Evolutionary conservation across 257 asterid genomes (phyloP).

Genomic region (Gardenia jasminoides): DNA sequence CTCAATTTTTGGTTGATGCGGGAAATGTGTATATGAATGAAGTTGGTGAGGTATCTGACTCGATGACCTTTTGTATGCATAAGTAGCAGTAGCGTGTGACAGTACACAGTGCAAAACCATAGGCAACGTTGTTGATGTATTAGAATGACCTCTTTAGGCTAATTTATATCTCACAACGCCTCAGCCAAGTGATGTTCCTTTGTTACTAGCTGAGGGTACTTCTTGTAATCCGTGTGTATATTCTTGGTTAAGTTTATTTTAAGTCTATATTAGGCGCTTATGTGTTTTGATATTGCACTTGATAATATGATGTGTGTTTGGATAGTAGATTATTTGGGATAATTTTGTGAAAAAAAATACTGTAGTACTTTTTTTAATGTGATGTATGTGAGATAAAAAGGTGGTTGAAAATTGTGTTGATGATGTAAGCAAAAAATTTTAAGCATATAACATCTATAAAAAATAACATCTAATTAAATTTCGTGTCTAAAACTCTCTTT

Average conservation of each 20-base stretch:
- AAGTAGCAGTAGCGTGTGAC: background rate
- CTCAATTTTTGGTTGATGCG: constrained; percentile 7
- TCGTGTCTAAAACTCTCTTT: too few species aligned
- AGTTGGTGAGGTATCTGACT: constrained; percentile 12
- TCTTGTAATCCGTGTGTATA: background rate
- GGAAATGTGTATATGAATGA: constrained; percentile 7
- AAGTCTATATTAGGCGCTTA: too few species aligned
- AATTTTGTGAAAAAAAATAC: too few species aligned
- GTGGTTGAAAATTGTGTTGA: too few species aligned
- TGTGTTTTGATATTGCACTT: background rate
- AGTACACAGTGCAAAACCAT: background rate
- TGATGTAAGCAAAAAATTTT: too few species aligned
- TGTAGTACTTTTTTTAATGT: too few species aligned
- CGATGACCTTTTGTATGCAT: background rate
- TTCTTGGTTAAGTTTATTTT: too few species aligned
- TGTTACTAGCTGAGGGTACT: background rate
- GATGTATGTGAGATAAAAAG: too few species aligned
- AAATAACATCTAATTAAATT: too few species aligned
- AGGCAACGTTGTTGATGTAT: constrained; percentile 28
- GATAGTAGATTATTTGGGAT: too few species aligned
- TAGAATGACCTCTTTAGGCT: constrained; percentile 19
- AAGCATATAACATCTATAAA: too few species aligned
- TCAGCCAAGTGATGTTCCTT: background rate
- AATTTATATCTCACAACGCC: background rate
- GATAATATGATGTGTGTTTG: too few species aligned